Base-by-base conservation (phyloP, 345 rosid genomes). In the Lagerstroemia speciosa region DNA sequence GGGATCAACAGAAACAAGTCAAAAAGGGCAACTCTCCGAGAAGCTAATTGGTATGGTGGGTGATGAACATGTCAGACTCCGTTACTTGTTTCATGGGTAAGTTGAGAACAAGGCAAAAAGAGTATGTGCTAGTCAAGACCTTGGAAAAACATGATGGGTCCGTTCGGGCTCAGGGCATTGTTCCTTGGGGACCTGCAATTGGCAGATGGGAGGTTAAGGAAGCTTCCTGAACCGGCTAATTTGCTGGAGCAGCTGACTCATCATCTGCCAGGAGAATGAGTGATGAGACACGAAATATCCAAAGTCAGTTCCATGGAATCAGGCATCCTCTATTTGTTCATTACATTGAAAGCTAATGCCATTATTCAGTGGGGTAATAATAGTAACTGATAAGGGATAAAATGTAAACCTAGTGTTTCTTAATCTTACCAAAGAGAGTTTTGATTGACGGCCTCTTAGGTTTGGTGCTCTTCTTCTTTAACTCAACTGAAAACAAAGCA, bases 391-490 rank as follows among this genome's bases (percentile, higher is more conserved):
- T 12, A 30, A 58, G 63, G 63, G 19, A 58, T 27, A 58, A 26
- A 0, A 27, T 6, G 6, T 14, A 14, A 58, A 58, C 27, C 67
- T 26, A 41, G 10, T 36, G 55, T n/a, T 38, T 55, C 34, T 29
- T 27, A 34, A 33, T 62, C 83, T 81, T 84, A 94, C 99, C 99
- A 78, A 94, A 94, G 68, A 94, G 95, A 67, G 99, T 82, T 82
- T 91, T 94, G 78, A 94, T 85, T 58, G 98, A 91, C 52, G 97
- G 94, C 72, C 97, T 83, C 84, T 89, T 93, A 0, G 87, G 88
- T 79, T 91, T 94, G 34, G 88, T 78, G 79, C 76, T 88, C 80
- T 88, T 94, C 83, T 91, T 91, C 85, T 89, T 91, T 79, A 93
- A 67, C 71, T 91, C 97, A 71, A 87, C 98, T 93, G 79, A 67